Base-by-base conservation (phyloP, 768 basidiomycete genomes). In the Xerocomus potaroensis region DNA sequence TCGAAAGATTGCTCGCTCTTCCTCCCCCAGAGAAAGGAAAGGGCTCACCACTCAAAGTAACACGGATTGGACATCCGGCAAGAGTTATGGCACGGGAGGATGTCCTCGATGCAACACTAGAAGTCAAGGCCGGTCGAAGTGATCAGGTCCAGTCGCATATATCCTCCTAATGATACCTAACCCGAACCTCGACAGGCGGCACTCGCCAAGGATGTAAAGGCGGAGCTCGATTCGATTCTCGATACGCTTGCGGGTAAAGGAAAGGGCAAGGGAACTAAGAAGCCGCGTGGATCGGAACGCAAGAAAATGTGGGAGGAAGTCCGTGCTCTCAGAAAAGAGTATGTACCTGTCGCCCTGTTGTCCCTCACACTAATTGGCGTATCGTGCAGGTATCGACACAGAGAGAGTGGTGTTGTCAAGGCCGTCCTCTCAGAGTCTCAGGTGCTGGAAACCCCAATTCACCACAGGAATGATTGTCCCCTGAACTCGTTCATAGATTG, bases 1-100 rank as follows among this genome's bases (percentile, higher is more conserved):
- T 99, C 11, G 86, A 94, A 56, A 77, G 96, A 16, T 73, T 99
- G 9, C 72, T 89, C 14, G 77, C 75, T 14, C 68, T 88, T 4
- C 82, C 84, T 11, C 50, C 67, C 0, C 56, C 66, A 1, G 75
- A 75, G 21, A 81, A 76, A 41, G 72, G 71, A 4, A 67, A 71
- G 18, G 75, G 68, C 49, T 14, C 12, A 12, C 51, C 50, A 3
- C 55, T 89, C 10, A 82, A 75, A 59, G 78, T 84, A 7, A 92
- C 93, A 0, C 78, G 96, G n/a, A 75, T 99, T 11, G 96, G 96
- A 0, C 96, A 99, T 65, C 96, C 96, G 0, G 95, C 96, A 0
- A 79, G 96, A 21, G 85, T 98, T 1, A 86, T 96, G 74, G 72
- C 83, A 0, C 74, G 81, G 19, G 77, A 82, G 55, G 74, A 77